phyloP scores from a whole-genome alignment of 1,284 basidiomycete species.

The Ganoderma meredithae region DNA sequence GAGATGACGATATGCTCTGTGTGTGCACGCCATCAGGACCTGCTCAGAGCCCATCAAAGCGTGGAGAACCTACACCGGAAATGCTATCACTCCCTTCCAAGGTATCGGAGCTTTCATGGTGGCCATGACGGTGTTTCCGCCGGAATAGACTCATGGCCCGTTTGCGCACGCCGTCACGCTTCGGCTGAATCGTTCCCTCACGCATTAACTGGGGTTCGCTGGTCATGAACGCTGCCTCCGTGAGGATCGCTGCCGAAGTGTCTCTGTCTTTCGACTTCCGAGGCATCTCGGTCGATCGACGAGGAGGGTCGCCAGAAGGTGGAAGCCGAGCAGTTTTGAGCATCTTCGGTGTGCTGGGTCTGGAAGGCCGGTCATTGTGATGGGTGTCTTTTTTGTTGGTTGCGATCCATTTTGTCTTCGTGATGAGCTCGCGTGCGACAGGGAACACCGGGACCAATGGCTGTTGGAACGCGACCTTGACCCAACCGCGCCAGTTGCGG shows the following conservation, averaged over 20 bases:
- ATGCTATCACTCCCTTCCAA: conserved; percentile 17
- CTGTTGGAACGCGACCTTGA: conserved; percentile 83
- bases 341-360: conserved; percentile 31
- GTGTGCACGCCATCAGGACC: not conserved
- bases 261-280: conserved; percentile 24
- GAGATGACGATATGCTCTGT: conserved; percentile 20
- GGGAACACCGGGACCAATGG: conserved; percentile 76
- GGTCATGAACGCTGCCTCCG: conserved; percentile 29
- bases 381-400: conserved; percentile 49
- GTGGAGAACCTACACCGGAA: conserved; percentile 13
- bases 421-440: conserved; percentile 75
- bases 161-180: conserved; percentile 26
- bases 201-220: conserved; percentile 33
- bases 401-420: conserved; percentile 75
- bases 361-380: conserved; percentile 29
- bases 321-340: conserved; percentile 20
- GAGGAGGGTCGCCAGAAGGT: not conserved
- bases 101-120: conserved; percentile 21
- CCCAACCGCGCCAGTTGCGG: conserved; percentile 80
- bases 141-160: conserved; percentile 53
- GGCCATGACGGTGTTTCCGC: conserved; percentile 33
- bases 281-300: conserved; percentile 1
- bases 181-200: conserved; percentile 24
- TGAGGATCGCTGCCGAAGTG: not conserved
- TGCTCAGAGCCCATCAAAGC: too few species aligned